A percentile compares a stretch with the other conserved stretches of the same genome.
These are phyloP conservation scores for Cladochytrium replicatum DNA, from an alignment of 192 early-diverging fungal genomes.

Conservation along the genomic window DNA sequence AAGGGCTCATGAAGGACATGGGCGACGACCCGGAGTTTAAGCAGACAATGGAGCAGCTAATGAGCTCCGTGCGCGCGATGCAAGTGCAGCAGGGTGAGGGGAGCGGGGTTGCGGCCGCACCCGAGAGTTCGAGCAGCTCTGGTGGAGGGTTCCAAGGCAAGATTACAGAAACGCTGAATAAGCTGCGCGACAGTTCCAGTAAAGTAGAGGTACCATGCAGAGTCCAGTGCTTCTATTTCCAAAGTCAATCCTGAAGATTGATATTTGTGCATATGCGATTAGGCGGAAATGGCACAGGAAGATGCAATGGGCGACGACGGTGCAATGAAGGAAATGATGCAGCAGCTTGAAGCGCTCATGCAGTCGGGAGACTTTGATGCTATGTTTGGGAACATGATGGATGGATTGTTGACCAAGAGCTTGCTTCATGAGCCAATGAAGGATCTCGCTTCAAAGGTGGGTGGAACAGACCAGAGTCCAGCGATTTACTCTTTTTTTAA, in stretches of 20 bases:
- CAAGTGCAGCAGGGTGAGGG: neutral
- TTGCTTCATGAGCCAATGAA: constrained; percentile 93
- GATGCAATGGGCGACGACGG: constrained; percentile 34
- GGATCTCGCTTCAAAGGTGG: constrained; percentile 70
- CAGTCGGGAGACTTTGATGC: constrained; percentile 71
- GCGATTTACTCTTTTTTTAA: constrained; percentile 11
- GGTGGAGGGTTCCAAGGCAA: constrained; percentile 65
- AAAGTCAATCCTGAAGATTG: neutral
- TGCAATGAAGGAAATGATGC: constrained; percentile 81
- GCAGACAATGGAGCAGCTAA: constrained; percentile 38
- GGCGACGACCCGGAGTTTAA: constrained; percentile 5
- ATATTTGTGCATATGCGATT: neutral
- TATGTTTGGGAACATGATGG: constrained; percentile 80
- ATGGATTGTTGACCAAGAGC: constrained; percentile 86
- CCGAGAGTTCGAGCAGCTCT: constrained; percentile 4
- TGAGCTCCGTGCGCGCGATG: constrained; percentile 16
- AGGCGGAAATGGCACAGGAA: constrained; percentile 14
- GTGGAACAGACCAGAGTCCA: neutral
- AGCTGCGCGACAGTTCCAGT: constrained; percentile 75
- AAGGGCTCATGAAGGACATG: constrained; percentile 37
- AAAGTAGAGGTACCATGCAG: constrained; percentile 57
- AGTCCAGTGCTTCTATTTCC: neutral
- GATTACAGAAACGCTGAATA: constrained; percentile 82
- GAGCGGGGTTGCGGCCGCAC: constrained; percentile 4
- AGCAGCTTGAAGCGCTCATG: constrained; percentile 68